Evolutionary conservation across 106 monocot genomes (phyloP).

Genomic region (Chionographis japonica): DNA sequence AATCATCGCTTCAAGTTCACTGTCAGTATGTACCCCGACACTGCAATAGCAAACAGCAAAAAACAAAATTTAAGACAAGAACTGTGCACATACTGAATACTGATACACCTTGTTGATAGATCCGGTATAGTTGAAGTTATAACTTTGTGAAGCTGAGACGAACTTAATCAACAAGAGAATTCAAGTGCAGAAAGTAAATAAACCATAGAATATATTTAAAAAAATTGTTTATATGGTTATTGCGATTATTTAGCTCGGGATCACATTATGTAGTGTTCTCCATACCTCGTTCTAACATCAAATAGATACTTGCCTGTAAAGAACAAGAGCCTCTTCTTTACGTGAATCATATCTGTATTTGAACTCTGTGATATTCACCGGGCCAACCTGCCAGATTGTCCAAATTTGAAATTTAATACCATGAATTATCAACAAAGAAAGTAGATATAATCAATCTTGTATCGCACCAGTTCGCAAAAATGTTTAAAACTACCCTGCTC

Average conservation of each 20-base stretch:
- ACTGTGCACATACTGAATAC: too few species aligned
- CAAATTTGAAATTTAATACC: background rate
- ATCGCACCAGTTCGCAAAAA: slow-evolving; percentile 64
- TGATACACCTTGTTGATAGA: too few species aligned
- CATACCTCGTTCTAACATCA: background rate
- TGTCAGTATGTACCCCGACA: slow-evolving; percentile 87
- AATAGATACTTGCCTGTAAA: slow-evolving; percentile 64
- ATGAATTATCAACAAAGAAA: background rate
- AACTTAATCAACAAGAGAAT: too few species aligned
- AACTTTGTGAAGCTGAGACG: too few species aligned
- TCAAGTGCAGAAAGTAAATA: too few species aligned
- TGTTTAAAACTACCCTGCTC: slow-evolving; percentile 80
- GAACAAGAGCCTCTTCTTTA: slow-evolving; percentile 79
- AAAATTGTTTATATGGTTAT: too few species aligned
- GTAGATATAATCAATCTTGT: background rate
- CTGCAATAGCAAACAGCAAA: slow-evolving; percentile 32
- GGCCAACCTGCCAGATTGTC: slow-evolving; percentile 61
- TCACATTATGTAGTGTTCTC: background rate
- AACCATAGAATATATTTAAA: too few species aligned
- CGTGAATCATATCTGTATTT: slow-evolving; percentile 86
- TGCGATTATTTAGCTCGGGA: background rate
- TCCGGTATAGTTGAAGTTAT: too few species aligned
- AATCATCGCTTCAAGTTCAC: slow-evolving; percentile 69
- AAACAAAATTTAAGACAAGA: too few species aligned
- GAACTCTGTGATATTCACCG: slow-evolving; percentile 94